Evolutionary conservation across 2,329 filamentous ascomycete genomes (phyloP), one percentile per base, ranked within the genome.

Genomic region (Ilyonectria sp.): DNA sequence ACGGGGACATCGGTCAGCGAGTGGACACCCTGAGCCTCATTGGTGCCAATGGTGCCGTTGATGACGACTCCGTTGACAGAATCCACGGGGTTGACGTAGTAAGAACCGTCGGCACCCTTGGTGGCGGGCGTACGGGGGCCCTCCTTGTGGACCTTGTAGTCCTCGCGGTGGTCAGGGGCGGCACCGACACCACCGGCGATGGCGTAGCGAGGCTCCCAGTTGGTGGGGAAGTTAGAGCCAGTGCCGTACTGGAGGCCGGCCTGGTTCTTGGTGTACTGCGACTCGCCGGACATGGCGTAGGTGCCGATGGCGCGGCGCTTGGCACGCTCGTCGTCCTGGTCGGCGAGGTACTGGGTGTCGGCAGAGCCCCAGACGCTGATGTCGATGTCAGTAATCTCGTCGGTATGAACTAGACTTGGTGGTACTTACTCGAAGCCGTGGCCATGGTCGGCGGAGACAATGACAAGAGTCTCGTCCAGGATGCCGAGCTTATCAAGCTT

Each of bases 371-470:
- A 95, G 73, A 97, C 94, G 74, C 80, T 82, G 61, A 15, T n/a
- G 17, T 68, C 63, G 69, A 69, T 57, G 2, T 46, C 44, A 63
- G 40, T 13, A 53, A 19, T 10, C 33, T 31, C 46, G 11, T 15
- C 10, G 40, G 67, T 33, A 43, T 43, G 2, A 2, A 23, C 9
- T 26, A 19, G 8, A n/a, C 13, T n/a, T 13, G 9, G 3, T 17
- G 13, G 19, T 17, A 73, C 81, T 73, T 72, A 83, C 80, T 95
- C 94, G 78, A 97, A 97, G 62, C 94, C 94, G 82, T 97, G 94
- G 47, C 94, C 94, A 84, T 96, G 94, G 77, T 97, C 93, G n/a
- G 93, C 92, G 3, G 93, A 94, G 55, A 96, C 92, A 56, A 97
- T 79, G 71, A 97, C 86, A 4, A 95, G 88, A 1, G 94, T 97